These are phyloP conservation scores for Cutaneotrichosporon sp. DNA, from an alignment of 1,284 basidiomycete species.

Conservation along the genomic window DNA sequence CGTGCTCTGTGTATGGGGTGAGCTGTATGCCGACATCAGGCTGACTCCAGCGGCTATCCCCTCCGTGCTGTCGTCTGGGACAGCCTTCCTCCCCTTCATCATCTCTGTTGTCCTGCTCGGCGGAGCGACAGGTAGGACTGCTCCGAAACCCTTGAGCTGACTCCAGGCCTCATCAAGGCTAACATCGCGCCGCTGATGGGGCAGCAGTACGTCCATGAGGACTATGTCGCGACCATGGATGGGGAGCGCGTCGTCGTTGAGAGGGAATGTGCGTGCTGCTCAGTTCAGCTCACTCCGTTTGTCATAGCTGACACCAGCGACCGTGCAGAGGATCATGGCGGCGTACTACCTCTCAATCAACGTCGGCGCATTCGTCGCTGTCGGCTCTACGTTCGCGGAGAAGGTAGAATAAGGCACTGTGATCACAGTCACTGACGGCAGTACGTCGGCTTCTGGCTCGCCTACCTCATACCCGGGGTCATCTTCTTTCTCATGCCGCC, in stretches of 20 bases:
- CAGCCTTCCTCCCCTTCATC: slow-evolving; percentile 42
- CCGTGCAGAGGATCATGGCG: slow-evolving; percentile 34
- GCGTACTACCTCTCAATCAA: slow-evolving; percentile 35
- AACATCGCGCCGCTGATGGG: slow-evolving; percentile 50
- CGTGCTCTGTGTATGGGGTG: slow-evolving; percentile 43
- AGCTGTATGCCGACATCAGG: no score
- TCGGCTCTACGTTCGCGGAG: slow-evolving; percentile 35
- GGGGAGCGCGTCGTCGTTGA: slow-evolving; percentile 54
- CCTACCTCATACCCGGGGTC: slow-evolving; percentile 55
- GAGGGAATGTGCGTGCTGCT: slow-evolving; percentile 45
- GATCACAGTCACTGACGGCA: slow-evolving; percentile 2
- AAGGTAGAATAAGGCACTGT: slow-evolving; percentile 13
- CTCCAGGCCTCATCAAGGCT: slow-evolving; percentile 43
- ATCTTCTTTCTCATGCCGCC: slow-evolving; percentile 55
- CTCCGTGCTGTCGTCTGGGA: slow-evolving; percentile 32
- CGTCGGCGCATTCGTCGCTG: slow-evolving; percentile 31
- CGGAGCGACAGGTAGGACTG: slow-evolving; percentile 40
- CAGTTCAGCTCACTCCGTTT: no score
- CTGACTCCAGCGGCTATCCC: slow-evolving; percentile 38
- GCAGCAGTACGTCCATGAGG: slow-evolving; percentile 50
- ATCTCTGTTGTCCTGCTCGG: slow-evolving; percentile 51
- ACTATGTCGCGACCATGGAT: slow-evolving; percentile 22
- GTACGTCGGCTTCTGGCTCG: slow-evolving; percentile 55
- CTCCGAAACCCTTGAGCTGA: slow-evolving; percentile 5
- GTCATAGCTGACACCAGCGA: slow-evolving; percentile 19